Percentiles rank a stretch among this genome's conserved stretches.
Conservation (phyloP, 495 filamentous ascomycete species). For the Bathelium albidoporum region DNA sequence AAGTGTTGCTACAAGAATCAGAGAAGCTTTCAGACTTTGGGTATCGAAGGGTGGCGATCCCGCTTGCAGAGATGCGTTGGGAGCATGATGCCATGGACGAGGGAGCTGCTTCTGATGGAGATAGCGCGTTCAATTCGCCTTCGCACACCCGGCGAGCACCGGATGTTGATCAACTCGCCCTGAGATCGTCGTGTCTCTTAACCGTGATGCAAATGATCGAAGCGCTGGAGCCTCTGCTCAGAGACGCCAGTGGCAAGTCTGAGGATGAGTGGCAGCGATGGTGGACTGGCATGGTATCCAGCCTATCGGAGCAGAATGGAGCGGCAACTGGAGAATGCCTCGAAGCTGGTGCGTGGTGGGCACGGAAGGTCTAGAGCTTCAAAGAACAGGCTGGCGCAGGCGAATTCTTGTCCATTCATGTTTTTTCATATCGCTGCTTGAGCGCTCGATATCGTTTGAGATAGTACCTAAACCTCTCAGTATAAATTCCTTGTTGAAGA, state of each 20-base stretch:
- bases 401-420: too few relatives aligned
- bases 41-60: slow-evolving; percentile 69
- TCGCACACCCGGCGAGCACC: slow-evolving; percentile 29
- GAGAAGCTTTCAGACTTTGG: slow-evolving; percentile 61
- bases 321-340: slow-evolving; percentile 79
- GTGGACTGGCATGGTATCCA: slow-evolving; percentile 77
- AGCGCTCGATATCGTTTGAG: slow-evolving; percentile 87
- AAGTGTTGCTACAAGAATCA: slow-evolving; percentile 70
- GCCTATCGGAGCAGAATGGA: slow-evolving; percentile 68
- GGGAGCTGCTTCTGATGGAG: slow-evolving; percentile 26
- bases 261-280: slow-evolving; percentile 88
- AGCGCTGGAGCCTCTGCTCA: slow-evolving; percentile 70
- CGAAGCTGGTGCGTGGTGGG: slow-evolving; percentile 94
- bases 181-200: slow-evolving; percentile 67
- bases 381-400: too few relatives aligned
- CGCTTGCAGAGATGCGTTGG: slow-evolving; percentile 79
- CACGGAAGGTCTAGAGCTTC: slow-evolving; percentile 47
- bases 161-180: slow-evolving; percentile 59
- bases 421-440: slow-evolving; percentile 59
- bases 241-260: slow-evolving; percentile 73
- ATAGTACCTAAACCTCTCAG: slow-evolving; percentile 60
- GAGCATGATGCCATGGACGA: slow-evolving; percentile 57
- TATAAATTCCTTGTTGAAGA: slow-evolving; percentile 10
- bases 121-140: slow-evolving; percentile 10
- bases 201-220: slow-evolving; percentile 83